phyloP scores from a whole-genome alignment of 2,329 filamentous ascomycete species.

The Penicillium nordicum region DNA sequence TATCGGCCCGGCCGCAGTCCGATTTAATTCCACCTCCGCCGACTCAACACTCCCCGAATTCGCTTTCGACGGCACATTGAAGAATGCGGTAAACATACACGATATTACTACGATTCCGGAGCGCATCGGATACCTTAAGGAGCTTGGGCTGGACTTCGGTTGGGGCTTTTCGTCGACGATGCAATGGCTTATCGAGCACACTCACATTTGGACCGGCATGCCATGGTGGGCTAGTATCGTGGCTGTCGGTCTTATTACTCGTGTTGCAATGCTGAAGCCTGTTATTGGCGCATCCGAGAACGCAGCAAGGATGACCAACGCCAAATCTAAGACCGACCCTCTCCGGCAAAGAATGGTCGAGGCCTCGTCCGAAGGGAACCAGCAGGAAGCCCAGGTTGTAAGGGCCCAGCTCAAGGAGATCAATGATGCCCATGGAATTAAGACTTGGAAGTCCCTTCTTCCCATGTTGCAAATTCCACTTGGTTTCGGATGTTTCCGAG shows the following conservation, averaged over 20 bases:
- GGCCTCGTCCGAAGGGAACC: slow-evolving; percentile 46
- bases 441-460: slow-evolving; percentile 49
- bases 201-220: slow-evolving; percentile 70
- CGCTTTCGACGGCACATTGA: slow-evolving; percentile 8
- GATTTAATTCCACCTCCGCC: slow-evolving; percentile 41
- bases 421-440: slow-evolving; percentile 55
- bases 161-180: slow-evolving; percentile 72
- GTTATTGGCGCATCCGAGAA: slow-evolving; percentile 61
- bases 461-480: slow-evolving; percentile 66
- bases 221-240: slow-evolving; percentile 82
- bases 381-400: slow-evolving; percentile 45
- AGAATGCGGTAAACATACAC: slow-evolving; percentile 26
- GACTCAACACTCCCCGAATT: slow-evolving; percentile 15
- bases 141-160: slow-evolving; percentile 82
- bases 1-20: slow-evolving; percentile 27
- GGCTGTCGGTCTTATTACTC: slow-evolving; percentile 61
- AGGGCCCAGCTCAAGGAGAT: slow-evolving; percentile 51
- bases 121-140: slow-evolving; percentile 75
- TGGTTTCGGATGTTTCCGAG: slow-evolving; percentile 75
- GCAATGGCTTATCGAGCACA: slow-evolving; percentile 74
- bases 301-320: slow-evolving; percentile 58
- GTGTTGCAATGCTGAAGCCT: slow-evolving; percentile 63
- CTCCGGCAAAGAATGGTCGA: slow-evolving; percentile 54
- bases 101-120: slow-evolving; percentile 62
- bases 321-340: slow-evolving; percentile 58